These are phyloP conservation scores for Sclerotinia borealis DNA, from an alignment of 2,329 filamentous ascomycete species.

Conservation along the genomic window DNA sequence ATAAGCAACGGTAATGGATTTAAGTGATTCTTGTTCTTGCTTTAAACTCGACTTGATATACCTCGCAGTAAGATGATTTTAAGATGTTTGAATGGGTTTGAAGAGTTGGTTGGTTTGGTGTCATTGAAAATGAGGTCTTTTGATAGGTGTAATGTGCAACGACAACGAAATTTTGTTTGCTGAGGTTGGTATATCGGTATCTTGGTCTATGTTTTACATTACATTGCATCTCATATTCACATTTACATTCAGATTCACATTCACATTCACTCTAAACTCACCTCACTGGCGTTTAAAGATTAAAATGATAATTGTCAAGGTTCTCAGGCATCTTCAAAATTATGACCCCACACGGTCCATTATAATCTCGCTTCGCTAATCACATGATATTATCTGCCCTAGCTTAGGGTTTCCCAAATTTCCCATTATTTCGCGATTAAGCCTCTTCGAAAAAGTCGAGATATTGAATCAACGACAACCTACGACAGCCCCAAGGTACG, in stretches of 20 bases:
- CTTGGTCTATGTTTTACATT: too few relatives aligned
- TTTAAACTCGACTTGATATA: too few relatives aligned
- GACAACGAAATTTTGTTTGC: too few relatives aligned
- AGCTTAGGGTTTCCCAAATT: slow-evolving; percentile 9
- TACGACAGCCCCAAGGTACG: slow-evolving; percentile 13
- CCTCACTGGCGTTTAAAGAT: not conserved
- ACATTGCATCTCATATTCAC: too few relatives aligned
- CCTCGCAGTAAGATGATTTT: too few relatives aligned
- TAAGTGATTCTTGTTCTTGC: too few relatives aligned
- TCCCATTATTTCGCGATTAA: slow-evolving; percentile 5
- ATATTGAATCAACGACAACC: slow-evolving; percentile 9
- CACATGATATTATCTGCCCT: slow-evolving; percentile 7
- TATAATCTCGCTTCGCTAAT: slow-evolving; percentile 1
- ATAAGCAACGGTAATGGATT: too few relatives aligned
- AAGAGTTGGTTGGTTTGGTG: too few relatives aligned
- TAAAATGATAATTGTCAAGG: not conserved
- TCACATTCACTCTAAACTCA: not conserved
- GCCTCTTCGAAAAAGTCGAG: slow-evolving; percentile 8
- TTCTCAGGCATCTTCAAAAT: not conserved
- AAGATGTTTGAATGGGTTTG: too few relatives aligned
- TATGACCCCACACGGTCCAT: not conserved
- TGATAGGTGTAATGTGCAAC: too few relatives aligned
- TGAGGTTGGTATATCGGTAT: not conserved
- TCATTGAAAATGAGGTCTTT: too few relatives aligned
- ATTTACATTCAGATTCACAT: too few relatives aligned